Evolutionary conservation across 2,329 filamentous ascomycete species (phyloP), one percentile per base, ranked within the genome.

Genomic region (Didymella keratinophila): DNA sequence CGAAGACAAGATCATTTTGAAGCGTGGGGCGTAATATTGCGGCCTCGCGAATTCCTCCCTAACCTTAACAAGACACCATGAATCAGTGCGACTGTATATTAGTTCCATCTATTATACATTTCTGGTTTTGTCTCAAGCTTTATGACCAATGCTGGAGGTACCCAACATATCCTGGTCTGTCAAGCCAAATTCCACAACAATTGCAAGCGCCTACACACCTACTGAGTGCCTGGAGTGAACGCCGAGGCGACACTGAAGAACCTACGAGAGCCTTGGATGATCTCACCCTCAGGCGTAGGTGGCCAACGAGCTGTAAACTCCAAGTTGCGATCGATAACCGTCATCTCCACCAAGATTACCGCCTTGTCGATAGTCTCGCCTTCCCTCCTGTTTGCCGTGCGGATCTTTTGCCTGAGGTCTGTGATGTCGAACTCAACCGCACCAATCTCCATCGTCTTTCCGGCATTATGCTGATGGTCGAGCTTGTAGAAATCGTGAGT

Each of bases 281-380:
- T n/a, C 23, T 44, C 20, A 25, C 48, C 56, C 10, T 53, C 47
- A 18, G 16, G 16, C n/a, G 7, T 37, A 10, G 34, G 16, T 18
- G 34, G 34, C 61, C 58, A 64, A 20, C 56, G 56, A 2, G 64
- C 63, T 10, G 43, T 47, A 45, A 67, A 67, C 45, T 64, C 56
- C 20, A 67, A 23, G 30, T 64, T 43, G 2, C 59, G 53, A 39
- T 62, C 65, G 30, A 66, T 62, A 6, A 67, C 55, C 12, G 53
- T 59, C 53, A 67, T 56, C 21, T 62, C 46, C 12, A 67, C 53
- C 14, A 55, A n/a, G 18, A 67, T 37, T n/a, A 18, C n/a, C 4
- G n/a, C 34, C 34, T 37, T 37, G 34, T 37, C 34, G n/a, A 18
- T 37, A 16, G 34, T 37, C 16, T 37, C 34, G 16, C 34, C 12